Conservation (phyloP, 2,329 filamentous ascomycete species). For the Fusarium proliferatum region DNA sequence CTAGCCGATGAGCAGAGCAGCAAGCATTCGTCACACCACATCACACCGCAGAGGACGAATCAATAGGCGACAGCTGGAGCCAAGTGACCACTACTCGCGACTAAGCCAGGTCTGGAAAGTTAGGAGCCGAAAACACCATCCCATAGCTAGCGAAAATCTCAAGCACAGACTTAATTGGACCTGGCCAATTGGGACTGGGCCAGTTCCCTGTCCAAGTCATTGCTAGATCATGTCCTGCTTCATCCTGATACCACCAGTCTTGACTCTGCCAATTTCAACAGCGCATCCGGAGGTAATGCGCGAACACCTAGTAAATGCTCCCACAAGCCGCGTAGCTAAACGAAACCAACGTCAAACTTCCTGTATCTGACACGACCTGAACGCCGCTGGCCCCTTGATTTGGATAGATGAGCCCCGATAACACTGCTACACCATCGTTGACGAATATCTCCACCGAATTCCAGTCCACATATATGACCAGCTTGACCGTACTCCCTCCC, state of each 20-base stretch:
- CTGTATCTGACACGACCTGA: background rate
- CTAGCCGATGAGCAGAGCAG: background rate
- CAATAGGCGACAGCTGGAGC: background rate
- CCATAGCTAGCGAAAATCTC: background rate
- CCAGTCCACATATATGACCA: background rate
- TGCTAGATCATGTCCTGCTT: background rate
- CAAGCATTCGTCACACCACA: background rate
- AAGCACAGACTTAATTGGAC: too few relatives aligned
- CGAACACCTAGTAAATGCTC: background rate
- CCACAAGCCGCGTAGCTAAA: background rate
- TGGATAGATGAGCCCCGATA: background rate
- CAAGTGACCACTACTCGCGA: background rate
- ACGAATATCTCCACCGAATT: background rate
- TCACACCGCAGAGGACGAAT: background rate
- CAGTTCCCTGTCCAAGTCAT: fast-evolving
- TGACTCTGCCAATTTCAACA: too few relatives aligned
- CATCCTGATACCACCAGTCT: fast-evolving
- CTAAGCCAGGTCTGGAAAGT: conserved; percentile 27
- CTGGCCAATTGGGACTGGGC: conserved; percentile 40
- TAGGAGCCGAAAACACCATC: conserved; percentile 42
- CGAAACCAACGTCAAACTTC: background rate
- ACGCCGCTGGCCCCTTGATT: background rate
- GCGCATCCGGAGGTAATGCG: fast-evolving
- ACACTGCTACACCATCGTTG: background rate
- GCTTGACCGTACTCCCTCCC: background rate